phyloP scores from a whole-genome alignment of 1,284 basidiomycete species.

The Cystobasidiaceae sp. region DNA sequence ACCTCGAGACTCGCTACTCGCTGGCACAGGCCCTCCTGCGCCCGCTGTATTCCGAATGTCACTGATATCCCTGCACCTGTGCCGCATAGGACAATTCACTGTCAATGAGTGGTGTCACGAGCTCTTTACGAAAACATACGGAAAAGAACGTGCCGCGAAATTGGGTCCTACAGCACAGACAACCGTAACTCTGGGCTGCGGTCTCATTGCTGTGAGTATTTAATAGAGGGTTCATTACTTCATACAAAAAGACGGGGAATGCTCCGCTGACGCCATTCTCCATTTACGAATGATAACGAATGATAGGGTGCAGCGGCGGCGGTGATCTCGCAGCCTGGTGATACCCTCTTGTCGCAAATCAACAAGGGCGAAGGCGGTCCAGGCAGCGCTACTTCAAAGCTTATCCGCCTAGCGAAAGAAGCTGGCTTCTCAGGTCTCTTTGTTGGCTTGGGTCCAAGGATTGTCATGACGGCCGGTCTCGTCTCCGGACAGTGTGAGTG shows the following conservation, averaged over 20 bases:
- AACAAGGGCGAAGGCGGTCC: slow-evolving; percentile 79
- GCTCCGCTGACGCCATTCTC: too few species aligned
- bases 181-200: slow-evolving; percentile 68
- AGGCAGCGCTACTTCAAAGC: slow-evolving; percentile 64
- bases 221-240: background rate
- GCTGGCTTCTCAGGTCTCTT: slow-evolving; percentile 66
- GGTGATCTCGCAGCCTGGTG: slow-evolving; percentile 65
- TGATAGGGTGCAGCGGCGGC: slow-evolving; percentile 76
- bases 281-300: too few species aligned
- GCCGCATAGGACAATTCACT: too few species aligned
- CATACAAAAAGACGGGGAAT: too few species aligned
- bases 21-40: too few species aligned
- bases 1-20: too few species aligned
- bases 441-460: slow-evolving; percentile 75
- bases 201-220: slow-evolving; percentile 61
- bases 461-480: slow-evolving; percentile 48
- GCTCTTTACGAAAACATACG: slow-evolving; percentile 63
- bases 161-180: slow-evolving; percentile 59
- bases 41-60: too few species aligned
- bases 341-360: slow-evolving; percentile 55
- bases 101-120: slow-evolving; percentile 87
- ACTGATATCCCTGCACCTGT: too few species aligned
- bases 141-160: slow-evolving; percentile 59
- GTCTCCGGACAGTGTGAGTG: slow-evolving; percentile 53
- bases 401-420: slow-evolving; percentile 55